Evolutionary conservation across 768 basidiomycete species (phyloP).

Genomic region (Pisolithus tinctorius): DNA sequence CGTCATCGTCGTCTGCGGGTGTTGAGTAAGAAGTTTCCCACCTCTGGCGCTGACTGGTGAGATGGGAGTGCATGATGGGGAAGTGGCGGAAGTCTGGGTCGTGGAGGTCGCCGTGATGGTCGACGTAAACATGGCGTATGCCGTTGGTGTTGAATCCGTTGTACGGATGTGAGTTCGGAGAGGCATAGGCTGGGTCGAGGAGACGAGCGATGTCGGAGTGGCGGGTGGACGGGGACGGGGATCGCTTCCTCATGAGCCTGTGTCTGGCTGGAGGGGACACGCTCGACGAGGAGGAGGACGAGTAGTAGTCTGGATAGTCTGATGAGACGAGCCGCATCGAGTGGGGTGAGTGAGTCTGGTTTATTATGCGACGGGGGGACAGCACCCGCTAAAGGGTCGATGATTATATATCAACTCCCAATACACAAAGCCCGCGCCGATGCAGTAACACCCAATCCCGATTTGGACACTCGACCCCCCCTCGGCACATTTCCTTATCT

Average conservation of each 20-base stretch:
- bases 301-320: conserved; percentile 8
- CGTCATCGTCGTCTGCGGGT: conserved; percentile 18
- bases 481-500: conserved; percentile 7
- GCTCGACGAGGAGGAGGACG: conserved; percentile 11
- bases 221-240: conserved; percentile 29
- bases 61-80: conserved; percentile 30
- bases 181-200: conserved; percentile 58
- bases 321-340: conserved; percentile 8
- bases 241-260: conserved; percentile 18
- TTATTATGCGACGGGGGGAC: neutral
- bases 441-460: conserved; percentile 26
- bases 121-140: conserved; percentile 42
- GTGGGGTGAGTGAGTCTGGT: neutral
- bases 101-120: conserved; percentile 55
- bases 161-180: conserved; percentile 16
- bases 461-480: conserved; percentile 1
- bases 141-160: conserved; percentile 16
- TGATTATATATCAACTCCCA: conserved; percentile 19
- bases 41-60: conserved; percentile 20
- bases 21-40: conserved; percentile 28
- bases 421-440: conserved; percentile 22
- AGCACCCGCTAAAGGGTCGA: conserved; percentile 11
- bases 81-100: conserved; percentile 67
- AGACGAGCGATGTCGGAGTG: conserved; percentile 53
- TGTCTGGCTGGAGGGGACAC: conserved; percentile 15